Base-by-base conservation (phyloP, 805 yeast genomes). In the Lipomyces yamadae region DNA sequence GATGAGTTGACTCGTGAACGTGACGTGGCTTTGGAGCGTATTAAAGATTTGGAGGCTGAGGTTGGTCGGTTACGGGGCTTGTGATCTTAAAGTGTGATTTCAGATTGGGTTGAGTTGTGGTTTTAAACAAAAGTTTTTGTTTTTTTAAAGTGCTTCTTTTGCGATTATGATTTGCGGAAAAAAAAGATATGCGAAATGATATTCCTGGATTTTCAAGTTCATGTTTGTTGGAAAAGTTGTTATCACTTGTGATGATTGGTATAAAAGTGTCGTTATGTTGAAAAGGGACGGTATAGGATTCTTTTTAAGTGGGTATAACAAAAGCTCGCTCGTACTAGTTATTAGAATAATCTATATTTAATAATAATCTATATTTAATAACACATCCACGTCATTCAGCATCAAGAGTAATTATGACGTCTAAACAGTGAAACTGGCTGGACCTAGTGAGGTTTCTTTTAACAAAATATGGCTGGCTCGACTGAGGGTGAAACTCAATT, bases 1-100 rank as follows among this genome's bases (percentile, higher is more conserved):
- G 91, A 88, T 71, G 83, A 78, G 39, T 81, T 93, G 70, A 37
- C 39, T 18, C 13, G 15, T 29, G 71, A 68, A 56, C 63, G 64
- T 39, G 71, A 68, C 34, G 18, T 32, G 10, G 71, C 70, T 2
- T 18, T 60, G 29, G 37, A 24, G 34, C 52, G 64, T n/a, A 60
- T 68, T 4, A 37, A 35, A 13, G 69, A 68, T 15, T 37, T 68
- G 34, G 69, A 68, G 54, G 59, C 56, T 4, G 70, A 68, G 48
- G 64, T 67, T n/a, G 32, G n/a, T 7, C 58, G 66, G 42, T 35
- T 67, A 39, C 62, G 63, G 24, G 62, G 53, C 18, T n/a, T 33
- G 53, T 39, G 37, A 37, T 13, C 24, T 24, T 24, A 15, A 15
- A 45, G 8, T 42, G 45, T 11, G 15, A 34, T 1, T 56, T 10